phyloP scores from a whole-genome alignment of 305 asterid species.

The Rubia balearica region DNA sequence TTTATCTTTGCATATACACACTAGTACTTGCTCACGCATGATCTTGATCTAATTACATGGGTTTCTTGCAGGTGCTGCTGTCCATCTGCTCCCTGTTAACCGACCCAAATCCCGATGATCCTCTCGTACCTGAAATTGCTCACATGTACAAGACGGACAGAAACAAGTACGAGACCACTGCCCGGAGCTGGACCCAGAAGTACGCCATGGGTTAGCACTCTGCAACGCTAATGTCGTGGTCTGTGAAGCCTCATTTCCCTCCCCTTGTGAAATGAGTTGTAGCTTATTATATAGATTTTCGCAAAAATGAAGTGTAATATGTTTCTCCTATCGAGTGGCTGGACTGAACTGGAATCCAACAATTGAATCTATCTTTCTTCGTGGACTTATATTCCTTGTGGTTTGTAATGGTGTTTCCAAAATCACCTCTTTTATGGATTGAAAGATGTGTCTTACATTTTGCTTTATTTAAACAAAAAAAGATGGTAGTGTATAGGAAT shows the following conservation, averaged over 20 bases:
- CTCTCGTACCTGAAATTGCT: slow-evolving; percentile 37
- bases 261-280: slow-evolving; percentile 10
- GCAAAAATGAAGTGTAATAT: slow-evolving; percentile 21
- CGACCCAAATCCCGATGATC: slow-evolving; percentile 39
- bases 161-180: slow-evolving; percentile 36
- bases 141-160: slow-evolving; percentile 36
- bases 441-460: too few species aligned
- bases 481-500: too few species aligned
- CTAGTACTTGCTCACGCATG: neutral
- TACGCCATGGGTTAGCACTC: slow-evolving; percentile 30
- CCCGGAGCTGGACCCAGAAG: slow-evolving; percentile 42
- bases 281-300: slow-evolving; percentile 10
- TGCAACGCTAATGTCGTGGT: slow-evolving; percentile 1
- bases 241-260: slow-evolving; percentile 13
- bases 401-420: too few species aligned
- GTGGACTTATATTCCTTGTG: too few species aligned
- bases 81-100: slow-evolving; percentile 37
- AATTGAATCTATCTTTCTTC: too few species aligned
- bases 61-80: slow-evolving; percentile 30
- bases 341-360: too few species aligned
- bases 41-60: neutral
- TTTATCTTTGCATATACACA: neutral
- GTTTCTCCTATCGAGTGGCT: neutral
- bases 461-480: too few species aligned
- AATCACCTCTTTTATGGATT: too few species aligned